Conservation (phyloP, 345 rosid genomes). For the Salix viminalis region DNA sequence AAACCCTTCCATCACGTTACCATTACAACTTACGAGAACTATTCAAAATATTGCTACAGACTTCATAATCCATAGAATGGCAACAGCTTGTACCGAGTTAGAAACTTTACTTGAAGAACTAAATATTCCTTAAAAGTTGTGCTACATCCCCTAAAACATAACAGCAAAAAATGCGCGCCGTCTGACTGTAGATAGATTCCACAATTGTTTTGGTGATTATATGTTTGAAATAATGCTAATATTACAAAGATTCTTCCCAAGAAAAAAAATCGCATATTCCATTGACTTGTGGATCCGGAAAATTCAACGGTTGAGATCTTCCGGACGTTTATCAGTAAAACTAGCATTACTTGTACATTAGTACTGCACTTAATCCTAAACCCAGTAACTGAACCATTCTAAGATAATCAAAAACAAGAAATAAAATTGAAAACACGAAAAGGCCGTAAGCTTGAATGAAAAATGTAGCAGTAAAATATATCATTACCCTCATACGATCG, state of each 20-base stretch:
- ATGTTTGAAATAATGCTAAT: not conserved
- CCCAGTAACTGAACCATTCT: not conserved
- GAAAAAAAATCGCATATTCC: not conserved
- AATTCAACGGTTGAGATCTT: not conserved
- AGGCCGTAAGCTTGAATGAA: not conserved
- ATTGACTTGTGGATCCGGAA: not conserved
- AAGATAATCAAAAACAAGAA: not conserved
- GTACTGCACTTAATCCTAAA: not conserved
- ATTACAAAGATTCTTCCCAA: not conserved
- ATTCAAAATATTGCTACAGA: not conserved
- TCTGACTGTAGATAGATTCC: too few species aligned
- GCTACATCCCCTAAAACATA: not conserved
- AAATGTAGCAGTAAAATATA: not conserved
- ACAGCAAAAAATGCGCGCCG: not conserved
- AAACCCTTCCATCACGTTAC: not conserved
- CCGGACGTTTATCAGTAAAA: not conserved
- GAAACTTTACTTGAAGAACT: not conserved
- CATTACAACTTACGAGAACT: not conserved
- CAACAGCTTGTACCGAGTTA: not conserved
- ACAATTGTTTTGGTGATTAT: not conserved
- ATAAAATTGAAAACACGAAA: not conserved
- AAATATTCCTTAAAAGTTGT: not conserved
- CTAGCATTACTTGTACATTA: not conserved
- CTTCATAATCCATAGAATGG: not conserved
- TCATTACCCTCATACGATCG: constrained; percentile 26